Evolutionary conservation across 2,329 filamentous ascomycete species (phyloP).

Genomic region (Graphiopsis chlorocephala): DNA sequence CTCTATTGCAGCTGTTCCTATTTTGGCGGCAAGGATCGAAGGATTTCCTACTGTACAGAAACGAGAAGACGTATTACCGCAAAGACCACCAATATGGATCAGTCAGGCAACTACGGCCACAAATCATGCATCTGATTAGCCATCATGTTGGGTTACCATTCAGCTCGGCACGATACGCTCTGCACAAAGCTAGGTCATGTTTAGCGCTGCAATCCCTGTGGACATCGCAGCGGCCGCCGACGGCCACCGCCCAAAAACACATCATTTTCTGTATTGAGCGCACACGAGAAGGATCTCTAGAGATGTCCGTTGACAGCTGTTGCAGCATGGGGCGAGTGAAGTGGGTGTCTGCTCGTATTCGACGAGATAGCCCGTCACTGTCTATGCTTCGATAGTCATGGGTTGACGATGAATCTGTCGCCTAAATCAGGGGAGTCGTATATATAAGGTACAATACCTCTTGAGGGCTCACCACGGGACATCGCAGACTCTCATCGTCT

Average conservation of each 20-base stretch:
- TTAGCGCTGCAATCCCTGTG: neutral
- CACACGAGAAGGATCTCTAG: neutral
- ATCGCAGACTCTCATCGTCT: neutral
- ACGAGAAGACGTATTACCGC: neutral
- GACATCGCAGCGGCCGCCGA: neutral
- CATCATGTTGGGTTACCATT: neutral
- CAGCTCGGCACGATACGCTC: neutral
- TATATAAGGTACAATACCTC: neutral
- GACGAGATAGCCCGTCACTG: neutral
- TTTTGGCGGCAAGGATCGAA: neutral
- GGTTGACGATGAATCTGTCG: neutral
- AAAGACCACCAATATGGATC: neutral
- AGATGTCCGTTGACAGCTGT: neutral
- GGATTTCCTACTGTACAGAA: neutral
- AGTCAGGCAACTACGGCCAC: neutral
- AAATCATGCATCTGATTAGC: neutral
- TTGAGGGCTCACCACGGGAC: neutral
- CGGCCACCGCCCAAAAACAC: neutral
- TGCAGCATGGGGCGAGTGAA: neutral
- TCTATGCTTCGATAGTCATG: neutral
- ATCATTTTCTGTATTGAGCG: neutral
- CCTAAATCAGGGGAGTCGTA: neutral
- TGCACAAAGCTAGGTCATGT: neutral
- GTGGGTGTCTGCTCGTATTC: conserved; percentile 6
- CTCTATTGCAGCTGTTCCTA: neutral